A percentile compares a stretch with the other conserved stretches of the same genome.
These are phyloP conservation scores for Penicillium sp. DNA, from an alignment of 2,329 filamentous ascomycete genomes.

Conservation along the genomic window DNA sequence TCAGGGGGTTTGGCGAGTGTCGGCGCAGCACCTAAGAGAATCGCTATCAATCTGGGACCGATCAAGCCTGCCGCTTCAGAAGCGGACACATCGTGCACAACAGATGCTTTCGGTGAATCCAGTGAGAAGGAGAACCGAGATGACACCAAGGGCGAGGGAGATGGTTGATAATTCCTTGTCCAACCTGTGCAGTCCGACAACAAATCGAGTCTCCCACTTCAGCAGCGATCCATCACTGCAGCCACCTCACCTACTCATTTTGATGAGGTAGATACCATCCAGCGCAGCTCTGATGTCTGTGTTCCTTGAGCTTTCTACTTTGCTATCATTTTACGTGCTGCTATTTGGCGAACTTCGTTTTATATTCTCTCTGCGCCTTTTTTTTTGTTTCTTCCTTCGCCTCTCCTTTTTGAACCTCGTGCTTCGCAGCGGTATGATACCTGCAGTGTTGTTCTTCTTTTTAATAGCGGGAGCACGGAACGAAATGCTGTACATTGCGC, in stretches of 20 bases:
- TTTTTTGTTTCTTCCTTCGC: slow-evolving; percentile 7
- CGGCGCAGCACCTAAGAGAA: slow-evolving; percentile 36
- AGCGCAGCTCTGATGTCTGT: slow-evolving; percentile 9
- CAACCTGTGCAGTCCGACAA: slow-evolving; percentile 7
- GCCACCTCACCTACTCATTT: slow-evolving; percentile 10
- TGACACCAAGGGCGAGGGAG: slow-evolving; percentile 25
- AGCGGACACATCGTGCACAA: slow-evolving; percentile 13
- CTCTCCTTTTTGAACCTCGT: neutral
- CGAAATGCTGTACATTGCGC: slow-evolving; percentile 26
- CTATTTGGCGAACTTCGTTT: slow-evolving; percentile 18
- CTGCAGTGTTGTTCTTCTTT: slow-evolving; percentile 11
- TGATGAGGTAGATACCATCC: slow-evolving; percentile 22
- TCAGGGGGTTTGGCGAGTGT: slow-evolving; percentile 13
- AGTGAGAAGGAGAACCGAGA: slow-evolving; percentile 34
- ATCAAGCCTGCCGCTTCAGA: slow-evolving; percentile 24
- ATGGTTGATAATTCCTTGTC: slow-evolving; percentile 11
- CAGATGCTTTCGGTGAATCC: slow-evolving; percentile 19
- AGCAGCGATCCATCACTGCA: slow-evolving; percentile 10
- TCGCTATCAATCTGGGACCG: slow-evolving; percentile 41
- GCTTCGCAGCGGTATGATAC: slow-evolving; percentile 9
- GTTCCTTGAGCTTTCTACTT: slow-evolving; percentile 5
- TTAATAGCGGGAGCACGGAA: slow-evolving; percentile 11
- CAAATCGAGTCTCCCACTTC: slow-evolving; percentile 9
- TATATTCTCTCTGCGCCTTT: slow-evolving; percentile 6
- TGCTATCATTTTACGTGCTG: slow-evolving; percentile 9